Conservation (phyloP, 2,329 filamentous ascomycete species). For the Verticillium albo-atrum region DNA sequence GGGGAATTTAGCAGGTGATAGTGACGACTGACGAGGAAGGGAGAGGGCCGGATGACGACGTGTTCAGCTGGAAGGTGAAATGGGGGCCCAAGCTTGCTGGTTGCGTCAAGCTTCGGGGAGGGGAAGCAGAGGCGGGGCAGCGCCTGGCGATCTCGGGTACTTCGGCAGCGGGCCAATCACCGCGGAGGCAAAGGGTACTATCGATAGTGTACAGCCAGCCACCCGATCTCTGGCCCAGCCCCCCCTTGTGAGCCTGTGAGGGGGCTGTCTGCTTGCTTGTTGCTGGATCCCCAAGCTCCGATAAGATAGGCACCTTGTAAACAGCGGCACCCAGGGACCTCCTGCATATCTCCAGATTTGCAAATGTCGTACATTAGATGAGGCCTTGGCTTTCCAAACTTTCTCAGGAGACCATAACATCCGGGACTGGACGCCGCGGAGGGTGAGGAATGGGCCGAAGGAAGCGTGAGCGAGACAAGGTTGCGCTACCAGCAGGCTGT, state of each 20-base stretch:
- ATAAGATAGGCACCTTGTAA: not conserved
- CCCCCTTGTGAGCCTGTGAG: not conserved
- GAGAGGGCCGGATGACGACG: constrained; percentile 12
- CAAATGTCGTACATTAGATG: not conserved
- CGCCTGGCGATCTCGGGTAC: not conserved
- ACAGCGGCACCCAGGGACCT: not conserved
- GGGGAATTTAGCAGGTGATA: constrained; percentile 13
- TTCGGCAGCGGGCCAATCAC: not conserved
- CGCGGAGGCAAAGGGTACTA: not conserved
- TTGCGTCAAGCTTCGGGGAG: constrained; percentile 12
- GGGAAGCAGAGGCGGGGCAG: not conserved
- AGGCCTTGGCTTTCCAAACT: not conserved
- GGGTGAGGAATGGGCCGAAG: not conserved
- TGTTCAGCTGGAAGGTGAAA: constrained; percentile 9
- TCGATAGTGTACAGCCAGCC: not conserved
- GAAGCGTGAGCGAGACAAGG: not conserved
- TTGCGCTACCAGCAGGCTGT: not conserved
- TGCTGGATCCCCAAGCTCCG: not conserved
- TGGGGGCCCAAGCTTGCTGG: not conserved
- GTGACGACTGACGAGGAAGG: not conserved
- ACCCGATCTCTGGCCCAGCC: not conserved
- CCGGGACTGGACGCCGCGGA: not conserved
- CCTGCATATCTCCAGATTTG: not conserved
- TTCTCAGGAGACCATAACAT: not conserved
- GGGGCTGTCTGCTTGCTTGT: not conserved